Conservation (phyloP, 73 alveolate genomes). For the Blepharisma japonicum region DNA sequence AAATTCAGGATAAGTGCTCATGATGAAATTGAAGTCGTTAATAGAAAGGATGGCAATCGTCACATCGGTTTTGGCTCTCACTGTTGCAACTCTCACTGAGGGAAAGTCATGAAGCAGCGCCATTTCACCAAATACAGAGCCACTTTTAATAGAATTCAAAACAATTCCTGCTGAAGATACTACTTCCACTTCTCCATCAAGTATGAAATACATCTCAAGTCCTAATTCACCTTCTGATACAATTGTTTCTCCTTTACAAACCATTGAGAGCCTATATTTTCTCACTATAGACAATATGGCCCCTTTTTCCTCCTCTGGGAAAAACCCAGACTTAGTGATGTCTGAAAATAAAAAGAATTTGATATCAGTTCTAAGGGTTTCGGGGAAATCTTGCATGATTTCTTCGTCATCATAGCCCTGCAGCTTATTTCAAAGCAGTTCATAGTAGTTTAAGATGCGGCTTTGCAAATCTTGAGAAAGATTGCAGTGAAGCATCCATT, state of each 20-base stretch:
- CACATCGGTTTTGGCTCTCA: conserved; percentile 38
- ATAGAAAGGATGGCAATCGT: conserved; percentile 49
- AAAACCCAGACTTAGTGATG: conserved; percentile 35
- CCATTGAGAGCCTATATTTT: conserved; percentile 34
- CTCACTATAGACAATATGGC: conserved; percentile 37
- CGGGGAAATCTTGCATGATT: conserved; percentile 56
- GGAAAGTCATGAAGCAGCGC: conserved; percentile 10
- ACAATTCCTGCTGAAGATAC: conserved; percentile 31
- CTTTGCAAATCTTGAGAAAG: conserved; percentile 29
- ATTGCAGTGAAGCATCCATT: conserved; percentile 37
- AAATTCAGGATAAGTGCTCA: conserved; percentile 53
- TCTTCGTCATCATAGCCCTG: conserved; percentile 48
- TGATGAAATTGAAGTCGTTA: conserved; percentile 43
- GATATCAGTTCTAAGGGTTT: conserved; percentile 38
- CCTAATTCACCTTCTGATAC: conserved; percentile 61
- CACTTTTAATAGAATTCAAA: conserved; percentile 34
- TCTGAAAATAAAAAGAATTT: conserved; percentile 34
- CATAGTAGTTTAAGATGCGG: conserved; percentile 41
- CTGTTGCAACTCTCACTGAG: conserved; percentile 35
- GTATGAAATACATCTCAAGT: conserved; percentile 53
- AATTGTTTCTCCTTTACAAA: conserved; percentile 48
- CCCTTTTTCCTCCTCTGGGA: conserved; percentile 47
- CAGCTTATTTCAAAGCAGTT: conserved; percentile 47
- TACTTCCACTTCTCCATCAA: conserved; percentile 49
- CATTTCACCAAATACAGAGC: conserved; percentile 40